Evolutionary conservation across 345 rosid genomes (phyloP).

Genomic region (Boechera divaricarpa): DNA sequence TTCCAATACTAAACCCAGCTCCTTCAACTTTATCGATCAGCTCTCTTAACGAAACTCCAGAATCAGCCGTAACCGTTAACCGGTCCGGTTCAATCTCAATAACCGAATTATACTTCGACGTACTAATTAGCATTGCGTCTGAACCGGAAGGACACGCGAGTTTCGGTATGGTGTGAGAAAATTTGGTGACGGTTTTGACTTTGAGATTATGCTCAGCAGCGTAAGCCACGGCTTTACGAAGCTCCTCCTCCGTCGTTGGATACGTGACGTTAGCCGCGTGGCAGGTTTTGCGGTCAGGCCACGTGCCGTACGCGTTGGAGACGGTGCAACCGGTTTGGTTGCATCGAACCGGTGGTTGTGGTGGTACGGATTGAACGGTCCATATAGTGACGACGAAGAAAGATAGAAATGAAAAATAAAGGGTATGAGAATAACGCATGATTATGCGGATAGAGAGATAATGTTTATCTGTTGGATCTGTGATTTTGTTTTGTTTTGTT

Average conservation of each 20-base stretch:
- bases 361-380: constrained; percentile 56
- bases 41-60: constrained; percentile 69
- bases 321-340: constrained; percentile 59
- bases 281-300: constrained; percentile 78
- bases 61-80: constrained; percentile 66
- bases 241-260: constrained; percentile 77
- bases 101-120: constrained; percentile 52
- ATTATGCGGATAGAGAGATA: not conserved
- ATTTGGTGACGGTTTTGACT: constrained; percentile 70
- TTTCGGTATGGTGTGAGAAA: constrained; percentile 84
- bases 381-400: constrained; percentile 2
- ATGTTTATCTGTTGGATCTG: not conserved
- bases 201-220: constrained; percentile 61
- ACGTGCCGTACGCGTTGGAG: constrained; percentile 70
- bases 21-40: constrained; percentile 72
- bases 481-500: not conserved
- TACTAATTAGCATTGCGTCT: constrained; percentile 69
- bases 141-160: constrained; percentile 72
- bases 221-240: constrained; percentile 60
- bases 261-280: constrained; percentile 53
- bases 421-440: constrained; percentile 23
- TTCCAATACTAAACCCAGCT: constrained; percentile 67
- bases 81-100: constrained; percentile 57
- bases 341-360: constrained; percentile 65
- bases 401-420: constrained; percentile 14